Evolutionary conservation across 2,329 filamentous ascomycete genomes (phyloP).

Genomic region (Stachybotrys chlorohalonatus): DNA sequence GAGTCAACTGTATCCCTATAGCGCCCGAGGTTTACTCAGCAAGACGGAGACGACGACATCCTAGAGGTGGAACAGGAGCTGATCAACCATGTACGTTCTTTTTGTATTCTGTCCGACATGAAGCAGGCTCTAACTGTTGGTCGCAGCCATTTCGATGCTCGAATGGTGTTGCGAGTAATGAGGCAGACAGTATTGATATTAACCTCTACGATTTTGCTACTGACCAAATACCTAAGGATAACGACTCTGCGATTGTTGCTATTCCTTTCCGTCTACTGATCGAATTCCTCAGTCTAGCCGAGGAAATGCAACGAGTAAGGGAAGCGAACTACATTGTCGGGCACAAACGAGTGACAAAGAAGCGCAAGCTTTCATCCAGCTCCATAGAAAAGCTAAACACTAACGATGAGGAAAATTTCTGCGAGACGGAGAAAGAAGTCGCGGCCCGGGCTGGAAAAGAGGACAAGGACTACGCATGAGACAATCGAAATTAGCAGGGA

Average conservation of each 20-base stretch:
- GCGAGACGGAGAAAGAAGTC: not conserved
- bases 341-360: too few relatives aligned
- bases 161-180: not conserved
- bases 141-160: not conserved
- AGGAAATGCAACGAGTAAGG: not conserved
- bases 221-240: not conserved
- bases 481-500: not conserved
- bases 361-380: not conserved
- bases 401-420: not conserved
- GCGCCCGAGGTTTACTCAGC: conserved; percentile 3
- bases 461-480: not conserved
- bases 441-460: too few relatives aligned
- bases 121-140: not conserved
- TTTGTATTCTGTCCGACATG: not conserved
- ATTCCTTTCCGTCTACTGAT: not conserved
- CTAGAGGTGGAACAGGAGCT: conserved; percentile 1
- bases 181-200: not conserved
- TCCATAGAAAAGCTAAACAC: not conserved
- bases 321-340: too few relatives aligned
- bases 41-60: not conserved
- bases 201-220: not conserved
- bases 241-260: not conserved
- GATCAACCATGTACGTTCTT: not conserved
- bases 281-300: not conserved
- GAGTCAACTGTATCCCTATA: conserved; percentile 7